Conservation (phyloP, 148 eudicot species). For the Vaccinium corymbosum region DNA sequence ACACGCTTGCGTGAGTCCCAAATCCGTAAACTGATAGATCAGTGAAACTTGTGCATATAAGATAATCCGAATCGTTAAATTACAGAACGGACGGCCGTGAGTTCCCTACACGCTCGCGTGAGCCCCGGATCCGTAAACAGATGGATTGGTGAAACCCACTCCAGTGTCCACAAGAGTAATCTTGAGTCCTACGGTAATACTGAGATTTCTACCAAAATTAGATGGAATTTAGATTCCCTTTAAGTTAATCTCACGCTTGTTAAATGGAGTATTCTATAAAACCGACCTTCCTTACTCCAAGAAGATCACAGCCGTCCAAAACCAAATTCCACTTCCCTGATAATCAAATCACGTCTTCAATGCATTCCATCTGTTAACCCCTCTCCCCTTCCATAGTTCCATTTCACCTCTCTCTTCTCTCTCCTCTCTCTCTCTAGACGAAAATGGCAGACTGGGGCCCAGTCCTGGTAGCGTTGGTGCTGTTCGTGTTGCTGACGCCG, state of each 20-base stretch:
- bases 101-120: too few relatives aligned
- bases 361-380: not conserved
- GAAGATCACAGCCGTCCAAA: not conserved
- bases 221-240: too few relatives aligned
- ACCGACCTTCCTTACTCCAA: not conserved
- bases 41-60: too few relatives aligned
- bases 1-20: too few relatives aligned
- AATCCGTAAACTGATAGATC: too few relatives aligned
- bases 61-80: too few relatives aligned
- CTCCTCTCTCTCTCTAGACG: not conserved
- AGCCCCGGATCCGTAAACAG: too few relatives aligned
- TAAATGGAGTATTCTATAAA: not conserved
- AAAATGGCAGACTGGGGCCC: slow-evolving; percentile 67
- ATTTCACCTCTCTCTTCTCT: not conserved
- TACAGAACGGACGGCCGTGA: too few relatives aligned
- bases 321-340: not conserved
- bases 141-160: too few relatives aligned
- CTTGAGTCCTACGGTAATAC: too few relatives aligned
- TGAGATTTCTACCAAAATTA: too few relatives aligned
- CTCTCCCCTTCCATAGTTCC: not conserved
- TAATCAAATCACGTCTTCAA: not conserved
- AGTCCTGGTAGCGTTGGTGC: slow-evolving; percentile 54
- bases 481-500: slow-evolving; percentile 54
- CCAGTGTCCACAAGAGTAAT: too few relatives aligned
- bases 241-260: not conserved